Evolutionary conservation across 2,329 filamentous ascomycete genomes (phyloP).

Genomic region (Dothideomycetidae sp.): DNA sequence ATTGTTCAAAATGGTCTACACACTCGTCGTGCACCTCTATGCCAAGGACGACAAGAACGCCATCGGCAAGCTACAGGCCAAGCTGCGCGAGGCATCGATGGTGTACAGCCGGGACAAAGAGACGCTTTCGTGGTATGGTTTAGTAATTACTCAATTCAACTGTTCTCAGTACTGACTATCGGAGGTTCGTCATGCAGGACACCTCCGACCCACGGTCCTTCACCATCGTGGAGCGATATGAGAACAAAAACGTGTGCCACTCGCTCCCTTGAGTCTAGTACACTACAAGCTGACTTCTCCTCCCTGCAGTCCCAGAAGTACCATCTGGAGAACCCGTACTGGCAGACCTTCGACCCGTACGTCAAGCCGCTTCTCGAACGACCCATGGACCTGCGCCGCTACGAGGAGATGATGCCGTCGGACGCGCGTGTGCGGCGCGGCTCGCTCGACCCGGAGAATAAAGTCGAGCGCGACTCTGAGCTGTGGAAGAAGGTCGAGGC

Average conservation of each 20-base stretch:
- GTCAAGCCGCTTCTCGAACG: constrained; percentile 53
- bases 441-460: constrained; percentile 5
- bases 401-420: constrained; percentile 41
- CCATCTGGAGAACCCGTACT: constrained; percentile 50
- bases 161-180: too few relatives aligned
- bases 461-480: constrained; percentile 6
- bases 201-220: constrained; percentile 53
- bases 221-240: constrained; percentile 62
- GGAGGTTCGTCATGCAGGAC: constrained; percentile 67
- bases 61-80: constrained; percentile 53
- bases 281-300: neutral
- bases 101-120: constrained; percentile 60
- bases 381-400: constrained; percentile 54
- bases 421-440: constrained; percentile 3
- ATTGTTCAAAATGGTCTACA: constrained; percentile 47
- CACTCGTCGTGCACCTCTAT: constrained; percentile 54
- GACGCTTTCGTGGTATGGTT: constrained; percentile 34
- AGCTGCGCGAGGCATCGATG: constrained; percentile 60
- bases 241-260: constrained; percentile 43
- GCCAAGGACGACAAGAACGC: constrained; percentile 50
- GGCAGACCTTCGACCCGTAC: constrained; percentile 63
- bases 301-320: constrained; percentile 28
- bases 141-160: too few relatives aligned
- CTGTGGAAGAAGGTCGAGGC: constrained; percentile 8
- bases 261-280: neutral